Evolutionary conservation across 768 basidiomycete genomes (phyloP).

Genomic region (Dendrothele bispora): DNA sequence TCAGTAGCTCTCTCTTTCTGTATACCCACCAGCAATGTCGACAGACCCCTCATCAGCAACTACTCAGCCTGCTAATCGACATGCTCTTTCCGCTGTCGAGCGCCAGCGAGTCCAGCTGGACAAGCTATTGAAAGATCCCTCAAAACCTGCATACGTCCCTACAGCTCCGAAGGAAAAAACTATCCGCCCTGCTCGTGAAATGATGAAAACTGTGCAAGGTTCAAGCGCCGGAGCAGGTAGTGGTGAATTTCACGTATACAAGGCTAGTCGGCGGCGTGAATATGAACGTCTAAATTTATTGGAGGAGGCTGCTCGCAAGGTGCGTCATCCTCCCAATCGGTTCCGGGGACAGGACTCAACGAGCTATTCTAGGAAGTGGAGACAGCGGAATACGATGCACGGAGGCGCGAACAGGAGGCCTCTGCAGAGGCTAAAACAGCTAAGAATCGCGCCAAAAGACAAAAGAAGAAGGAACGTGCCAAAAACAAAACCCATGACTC

Average conservation of each 20-base stretch:
- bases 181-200: conserved; percentile 80
- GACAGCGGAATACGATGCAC: conserved; percentile 71
- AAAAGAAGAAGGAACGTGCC: conserved; percentile 83
- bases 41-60: conserved; percentile 8
- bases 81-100: conserved; percentile 54
- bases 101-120: conserved; percentile 71
- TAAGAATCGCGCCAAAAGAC: conserved; percentile 91
- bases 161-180: conserved; percentile 80
- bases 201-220: conserved; percentile 99
- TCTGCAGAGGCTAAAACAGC: conserved; percentile 84
- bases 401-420: conserved; percentile 69
- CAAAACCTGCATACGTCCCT: conserved; percentile 79
- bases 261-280: conserved; percentile 89
- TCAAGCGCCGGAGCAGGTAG: conserved; percentile 96
- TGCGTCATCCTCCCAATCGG: conserved; percentile 31
- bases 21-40: not conserved
- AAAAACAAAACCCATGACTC: conserved; percentile 38
- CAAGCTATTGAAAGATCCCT: conserved; percentile 86
- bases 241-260: conserved; percentile 98
- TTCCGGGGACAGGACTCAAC: not conserved
- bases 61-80: conserved; percentile 35
- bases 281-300: conserved; percentile 92
- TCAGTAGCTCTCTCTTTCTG: not conserved
- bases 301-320: conserved; percentile 80
- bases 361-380: conserved; percentile 58